Conservation (phyloP, 2,329 filamentous ascomycete species). For the Escovopsis weberi region DNA sequence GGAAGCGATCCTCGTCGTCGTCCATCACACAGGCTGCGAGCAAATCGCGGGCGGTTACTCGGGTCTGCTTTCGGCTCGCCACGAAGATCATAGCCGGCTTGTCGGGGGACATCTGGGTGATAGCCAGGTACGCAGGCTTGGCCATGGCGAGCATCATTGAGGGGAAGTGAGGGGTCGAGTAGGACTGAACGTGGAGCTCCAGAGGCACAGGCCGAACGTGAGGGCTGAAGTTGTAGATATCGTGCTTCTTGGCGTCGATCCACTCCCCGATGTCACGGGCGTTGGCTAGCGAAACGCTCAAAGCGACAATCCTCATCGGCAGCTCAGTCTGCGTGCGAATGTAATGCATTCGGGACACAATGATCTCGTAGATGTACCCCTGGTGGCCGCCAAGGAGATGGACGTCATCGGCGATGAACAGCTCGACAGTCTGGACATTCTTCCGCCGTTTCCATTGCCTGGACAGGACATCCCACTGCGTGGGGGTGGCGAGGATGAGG, state of each 20-base stretch:
- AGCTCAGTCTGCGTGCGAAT: conserved; percentile 81
- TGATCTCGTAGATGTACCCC: conserved; percentile 87
- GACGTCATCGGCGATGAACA: conserved; percentile 91
- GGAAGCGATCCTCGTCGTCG: conserved; percentile 85
- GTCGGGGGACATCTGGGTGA: conserved; percentile 74
- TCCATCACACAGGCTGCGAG: conserved; percentile 77
- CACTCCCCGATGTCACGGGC: conserved; percentile 91
- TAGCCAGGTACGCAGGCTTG: conserved; percentile 78
- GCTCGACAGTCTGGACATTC: conserved; percentile 77
- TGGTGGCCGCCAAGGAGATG: conserved; percentile 79
- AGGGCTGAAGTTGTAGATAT: conserved; percentile 97
- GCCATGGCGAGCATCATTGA: conserved; percentile 98
- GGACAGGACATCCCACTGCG: conserved; percentile 92
- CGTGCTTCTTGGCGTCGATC: conserved; percentile 96
- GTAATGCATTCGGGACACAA: conserved; percentile 96
- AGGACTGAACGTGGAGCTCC: conserved; percentile 90
- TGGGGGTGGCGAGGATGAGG: conserved; percentile 79
- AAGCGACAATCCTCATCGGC: conserved; percentile 70
- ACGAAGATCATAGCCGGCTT: conserved; percentile 89
- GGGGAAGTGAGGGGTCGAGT: conserved; percentile 90
- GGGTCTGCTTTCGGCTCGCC: conserved; percentile 82
- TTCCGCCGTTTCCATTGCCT: conserved; percentile 94
- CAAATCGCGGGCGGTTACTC: conserved; percentile 73
- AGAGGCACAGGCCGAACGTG: conserved; percentile 77
- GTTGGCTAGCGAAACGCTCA: conserved; percentile 86